These are phyloP conservation scores for Paradendryphiella salina DNA, from an alignment of 2,329 filamentous ascomycete species.

Conservation along the genomic window DNA sequence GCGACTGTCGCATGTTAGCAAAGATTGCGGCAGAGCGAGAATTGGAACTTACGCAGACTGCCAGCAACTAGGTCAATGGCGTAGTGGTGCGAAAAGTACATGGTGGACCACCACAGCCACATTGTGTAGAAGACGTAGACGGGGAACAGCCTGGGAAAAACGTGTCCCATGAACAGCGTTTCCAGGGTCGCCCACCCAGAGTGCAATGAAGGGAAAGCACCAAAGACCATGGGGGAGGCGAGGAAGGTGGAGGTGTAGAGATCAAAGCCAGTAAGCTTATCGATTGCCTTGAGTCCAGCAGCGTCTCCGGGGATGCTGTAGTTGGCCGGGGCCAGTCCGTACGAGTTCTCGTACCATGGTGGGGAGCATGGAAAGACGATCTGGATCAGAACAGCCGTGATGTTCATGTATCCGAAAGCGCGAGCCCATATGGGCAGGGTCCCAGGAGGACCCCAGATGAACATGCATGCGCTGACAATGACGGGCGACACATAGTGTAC, in stretches of 20 bases:
- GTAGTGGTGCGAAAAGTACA: constrained; percentile 98
- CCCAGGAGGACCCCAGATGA: constrained; percentile 85
- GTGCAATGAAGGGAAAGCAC: constrained; percentile 91
- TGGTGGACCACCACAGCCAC: constrained; percentile 98
- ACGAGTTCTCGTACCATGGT: constrained; percentile 94
- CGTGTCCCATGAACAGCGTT: constrained; percentile 88
- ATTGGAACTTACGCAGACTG: constrained; percentile 59
- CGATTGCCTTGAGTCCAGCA: constrained; percentile 84
- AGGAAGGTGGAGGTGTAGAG: constrained; percentile 92
- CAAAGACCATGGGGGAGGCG: constrained; percentile 87
- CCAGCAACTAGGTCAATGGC: constrained; percentile 90
- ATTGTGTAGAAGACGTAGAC: constrained; percentile 81
- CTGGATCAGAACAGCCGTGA: constrained; percentile 84
- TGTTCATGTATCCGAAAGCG: constrained; percentile 90
- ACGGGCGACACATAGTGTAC: constrained; percentile 87
- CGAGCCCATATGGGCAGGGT: constrained; percentile 82
- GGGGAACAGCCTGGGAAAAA: constrained; percentile 80
- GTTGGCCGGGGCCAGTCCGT: constrained; percentile 86
- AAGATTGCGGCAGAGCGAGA: background rate
- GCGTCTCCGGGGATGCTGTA: constrained; percentile 90
- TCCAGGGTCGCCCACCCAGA: constrained; percentile 86
- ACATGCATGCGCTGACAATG: constrained; percentile 76
- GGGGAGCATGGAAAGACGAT: constrained; percentile 90
- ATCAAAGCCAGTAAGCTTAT: constrained; percentile 86
- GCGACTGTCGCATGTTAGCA: constrained; percentile 54